Conservation (phyloP, 257 asterid species). For the Nicotiana sylvestris region DNA sequence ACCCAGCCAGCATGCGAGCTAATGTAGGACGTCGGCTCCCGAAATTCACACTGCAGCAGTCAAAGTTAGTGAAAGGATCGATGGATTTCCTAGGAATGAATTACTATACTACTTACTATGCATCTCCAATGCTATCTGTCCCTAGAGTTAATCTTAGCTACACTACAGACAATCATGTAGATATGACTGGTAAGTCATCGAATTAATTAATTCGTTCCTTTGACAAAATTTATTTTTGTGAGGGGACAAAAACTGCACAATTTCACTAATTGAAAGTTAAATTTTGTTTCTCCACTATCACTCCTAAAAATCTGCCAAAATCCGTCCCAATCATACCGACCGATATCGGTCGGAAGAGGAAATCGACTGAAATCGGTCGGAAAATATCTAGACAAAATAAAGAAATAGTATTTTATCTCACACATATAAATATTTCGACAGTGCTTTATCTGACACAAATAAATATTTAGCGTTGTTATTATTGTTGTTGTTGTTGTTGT, state of each 20-base stretch:
- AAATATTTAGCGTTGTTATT: no score
- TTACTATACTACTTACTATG: slow-evolving; percentile 25
- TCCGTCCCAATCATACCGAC: no score
- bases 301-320: no score
- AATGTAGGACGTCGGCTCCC: slow-evolving; percentile 21
- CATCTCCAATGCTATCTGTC: slow-evolving; percentile 20
- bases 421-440: no score
- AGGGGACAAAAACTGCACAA: neutral
- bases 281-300: neutral
- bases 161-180: slow-evolving; percentile 21
- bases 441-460: no score
- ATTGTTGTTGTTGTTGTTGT: no score
- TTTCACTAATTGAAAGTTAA: neutral
- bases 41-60: slow-evolving; percentile 16
- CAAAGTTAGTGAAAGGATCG: slow-evolving; percentile 15
- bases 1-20: slow-evolving; percentile 25
- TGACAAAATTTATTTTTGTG: neutral
- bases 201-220: slow-evolving; percentile 1
- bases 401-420: no score
- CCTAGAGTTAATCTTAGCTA: slow-evolving; percentile 23
- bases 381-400: no score
- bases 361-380: no score
- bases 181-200: slow-evolving; percentile 14
- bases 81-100: slow-evolving; percentile 28
- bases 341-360: no score